These are phyloP conservation scores for Elymus sibiricus DNA, from an alignment of 176 grass and related monocot genomes.

Conservation along the genomic window DNA sequence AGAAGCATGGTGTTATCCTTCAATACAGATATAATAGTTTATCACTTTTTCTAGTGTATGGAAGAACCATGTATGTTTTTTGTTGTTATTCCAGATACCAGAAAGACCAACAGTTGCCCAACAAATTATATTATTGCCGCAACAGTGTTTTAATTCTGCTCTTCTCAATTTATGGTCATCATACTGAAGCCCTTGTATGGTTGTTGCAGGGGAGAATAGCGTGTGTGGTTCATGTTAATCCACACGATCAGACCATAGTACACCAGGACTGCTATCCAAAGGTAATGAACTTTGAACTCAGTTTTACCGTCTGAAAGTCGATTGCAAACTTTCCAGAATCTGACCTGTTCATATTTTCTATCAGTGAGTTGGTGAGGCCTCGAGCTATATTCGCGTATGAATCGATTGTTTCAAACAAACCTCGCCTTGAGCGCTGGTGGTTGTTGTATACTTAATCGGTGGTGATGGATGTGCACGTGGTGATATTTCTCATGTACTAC, in stretches of 20 bases:
- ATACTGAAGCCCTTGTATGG: neutral
- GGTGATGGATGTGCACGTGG: neutral
- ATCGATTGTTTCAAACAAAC: constrained; percentile 30
- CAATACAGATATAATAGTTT: neutral
- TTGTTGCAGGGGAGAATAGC: constrained; percentile 51
- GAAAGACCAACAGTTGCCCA: neutral
- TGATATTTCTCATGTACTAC: neutral
- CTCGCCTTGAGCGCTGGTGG: neutral
- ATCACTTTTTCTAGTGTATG: neutral
- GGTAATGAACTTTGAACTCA: constrained; percentile 24
- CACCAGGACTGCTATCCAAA: constrained; percentile 64
- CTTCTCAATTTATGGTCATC: neutral
- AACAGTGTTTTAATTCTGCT: neutral
- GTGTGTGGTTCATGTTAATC: constrained; percentile 48
- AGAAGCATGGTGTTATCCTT: neutral
- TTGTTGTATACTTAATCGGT: constrained; percentile 11
- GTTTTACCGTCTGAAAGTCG: neutral
- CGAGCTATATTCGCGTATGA: neutral
- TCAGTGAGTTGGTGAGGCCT: constrained; percentile 31
- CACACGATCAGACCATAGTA: constrained; percentile 47
- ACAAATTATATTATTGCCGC: neutral
- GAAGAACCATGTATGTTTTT: neutral
- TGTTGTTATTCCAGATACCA: neutral
- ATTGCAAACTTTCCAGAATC: neutral
- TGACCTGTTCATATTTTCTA: neutral